A percentile compares a stretch with the other conserved stretches of the same genome.
These are phyloP conservation scores for Vitellaria paradoxa DNA, from an alignment of 179 eudicot species.

Conservation along the genomic window DNA sequence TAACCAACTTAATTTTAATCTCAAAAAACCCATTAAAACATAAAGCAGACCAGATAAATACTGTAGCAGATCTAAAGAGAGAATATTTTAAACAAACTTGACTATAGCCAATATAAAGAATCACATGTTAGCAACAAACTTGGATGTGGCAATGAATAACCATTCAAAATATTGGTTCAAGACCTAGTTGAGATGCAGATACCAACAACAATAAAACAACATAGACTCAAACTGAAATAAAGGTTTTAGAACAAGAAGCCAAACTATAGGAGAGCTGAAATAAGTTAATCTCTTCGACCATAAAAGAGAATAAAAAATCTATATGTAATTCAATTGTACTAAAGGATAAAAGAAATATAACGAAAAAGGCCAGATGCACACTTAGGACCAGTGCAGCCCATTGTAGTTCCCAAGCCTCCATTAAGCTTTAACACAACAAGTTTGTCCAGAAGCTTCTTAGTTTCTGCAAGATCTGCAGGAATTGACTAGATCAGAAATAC, in stretches of 20 bases:
- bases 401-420: slow-evolving; percentile 99
- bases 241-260: neutral
- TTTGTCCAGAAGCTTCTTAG: slow-evolving; percentile 79
- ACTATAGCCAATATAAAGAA: neutral
- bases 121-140: neutral
- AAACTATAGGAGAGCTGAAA: slow-evolving; percentile 1
- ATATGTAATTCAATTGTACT: neutral
- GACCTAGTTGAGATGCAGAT: neutral
- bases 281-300: neutral
- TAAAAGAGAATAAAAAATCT: neutral
- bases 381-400: slow-evolving; percentile 99
- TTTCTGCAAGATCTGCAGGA: slow-evolving; percentile 61
- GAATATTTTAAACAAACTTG: neutral
- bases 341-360: neutral
- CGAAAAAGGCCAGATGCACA: slow-evolving; percentile 22
- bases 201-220: neutral
- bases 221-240: neutral
- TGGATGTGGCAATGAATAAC: neutral
- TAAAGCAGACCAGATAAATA: neutral
- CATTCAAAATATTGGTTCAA: neutral
- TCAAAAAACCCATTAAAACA: neutral
- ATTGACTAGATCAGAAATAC: neutral
- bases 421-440: slow-evolving; percentile 98
- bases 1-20: neutral
- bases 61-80: neutral